Conservation (phyloP, 495 filamentous ascomycete genomes). For the Aspergillus coremiiformis region DNA sequence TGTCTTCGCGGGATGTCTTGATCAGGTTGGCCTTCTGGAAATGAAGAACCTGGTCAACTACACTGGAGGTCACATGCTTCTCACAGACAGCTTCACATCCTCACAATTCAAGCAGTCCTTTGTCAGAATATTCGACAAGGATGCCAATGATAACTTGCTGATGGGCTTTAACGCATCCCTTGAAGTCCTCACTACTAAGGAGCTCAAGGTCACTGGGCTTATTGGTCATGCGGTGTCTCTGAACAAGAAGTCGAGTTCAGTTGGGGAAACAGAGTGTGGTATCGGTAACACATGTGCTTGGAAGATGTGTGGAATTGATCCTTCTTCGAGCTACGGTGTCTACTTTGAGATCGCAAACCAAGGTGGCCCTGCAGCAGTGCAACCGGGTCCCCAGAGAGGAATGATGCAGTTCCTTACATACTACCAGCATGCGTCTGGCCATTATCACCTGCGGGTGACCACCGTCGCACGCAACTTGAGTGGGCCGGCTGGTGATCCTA, state of each 20-base stretch:
- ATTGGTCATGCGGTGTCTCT: conserved; percentile 95
- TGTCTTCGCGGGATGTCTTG: conserved; percentile 95
- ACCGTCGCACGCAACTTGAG: conserved; percentile 88
- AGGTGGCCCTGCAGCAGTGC: conserved; percentile 76
- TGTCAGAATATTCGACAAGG: conserved; percentile 94
- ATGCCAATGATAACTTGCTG: conserved; percentile 83
- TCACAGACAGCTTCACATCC: conserved; percentile 97
- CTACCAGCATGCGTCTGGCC: conserved; percentile 94
- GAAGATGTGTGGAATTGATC: conserved; percentile 99
- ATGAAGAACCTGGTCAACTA: conserved; percentile 98
- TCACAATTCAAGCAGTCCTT: conserved; percentile 99
- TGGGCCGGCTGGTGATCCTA: conserved; percentile 93
- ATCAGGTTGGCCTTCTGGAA: conserved; percentile 95
- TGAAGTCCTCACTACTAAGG: conserved; percentile 95
- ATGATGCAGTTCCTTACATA: conserved; percentile 99
- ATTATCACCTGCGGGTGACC: conserved; percentile 92
- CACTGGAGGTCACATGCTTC: conserved; percentile 96
- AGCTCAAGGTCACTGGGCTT: conserved; percentile 95
- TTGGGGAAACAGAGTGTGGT: conserved; percentile 96
- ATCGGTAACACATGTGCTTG: conserved; percentile 99
- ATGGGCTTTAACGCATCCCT: conserved; percentile 99
- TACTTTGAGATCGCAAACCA: conserved; percentile 98
- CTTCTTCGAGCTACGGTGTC: conserved; percentile 84
- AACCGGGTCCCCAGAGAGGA: conserved; percentile 80
- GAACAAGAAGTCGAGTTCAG: conserved; percentile 96